Conservation (phyloP, 2,329 filamentous ascomycete genomes). For the Daldinia eschscholtzii region DNA sequence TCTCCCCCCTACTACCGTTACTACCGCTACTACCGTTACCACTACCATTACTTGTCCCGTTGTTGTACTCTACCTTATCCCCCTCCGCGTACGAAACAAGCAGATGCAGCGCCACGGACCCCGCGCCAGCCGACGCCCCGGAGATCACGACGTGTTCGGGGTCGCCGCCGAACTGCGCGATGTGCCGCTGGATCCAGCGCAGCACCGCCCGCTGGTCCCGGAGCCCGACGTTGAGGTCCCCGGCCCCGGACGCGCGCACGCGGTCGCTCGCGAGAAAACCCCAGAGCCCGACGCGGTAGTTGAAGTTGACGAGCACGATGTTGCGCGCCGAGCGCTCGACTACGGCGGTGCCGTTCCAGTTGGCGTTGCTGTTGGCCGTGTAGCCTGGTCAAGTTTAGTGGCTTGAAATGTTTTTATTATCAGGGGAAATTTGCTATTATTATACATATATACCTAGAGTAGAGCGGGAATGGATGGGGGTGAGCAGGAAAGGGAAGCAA, state of each 20-base stretch:
- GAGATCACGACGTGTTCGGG: conserved; percentile 70
- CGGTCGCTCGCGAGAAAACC: conserved; percentile 72
- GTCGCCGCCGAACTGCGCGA: conserved; percentile 70
- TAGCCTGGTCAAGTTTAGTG: conserved; percentile 56
- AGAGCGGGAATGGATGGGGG: too few species aligned
- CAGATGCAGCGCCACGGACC: conserved; percentile 65
- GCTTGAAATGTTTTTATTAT: too few species aligned
- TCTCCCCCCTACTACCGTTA: not conserved
- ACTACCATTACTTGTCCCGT: conserved; percentile 49
- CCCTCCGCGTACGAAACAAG: conserved; percentile 58
- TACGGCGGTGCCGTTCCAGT: conserved; percentile 64
- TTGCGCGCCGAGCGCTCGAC: conserved; percentile 59
- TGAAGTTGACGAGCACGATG: conserved; percentile 71
- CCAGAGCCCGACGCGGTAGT: conserved; percentile 72
- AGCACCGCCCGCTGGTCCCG: conserved; percentile 72
- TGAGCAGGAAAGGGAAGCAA: not conserved
- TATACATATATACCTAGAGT: not conserved
- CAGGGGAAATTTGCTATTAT: too few species aligned
- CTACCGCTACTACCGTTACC: not conserved
- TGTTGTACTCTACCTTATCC: conserved; percentile 43
- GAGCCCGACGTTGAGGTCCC: conserved; percentile 69
- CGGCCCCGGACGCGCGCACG: conserved; percentile 65
- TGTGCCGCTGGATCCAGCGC: conserved; percentile 72
- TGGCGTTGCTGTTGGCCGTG: conserved; percentile 61
- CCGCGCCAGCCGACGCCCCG: conserved; percentile 71